Evolutionary conservation across 2,329 filamentous ascomycete species (phyloP), one percentile per base, ranked within the genome.

Genomic region (Phoma sp.): DNA sequence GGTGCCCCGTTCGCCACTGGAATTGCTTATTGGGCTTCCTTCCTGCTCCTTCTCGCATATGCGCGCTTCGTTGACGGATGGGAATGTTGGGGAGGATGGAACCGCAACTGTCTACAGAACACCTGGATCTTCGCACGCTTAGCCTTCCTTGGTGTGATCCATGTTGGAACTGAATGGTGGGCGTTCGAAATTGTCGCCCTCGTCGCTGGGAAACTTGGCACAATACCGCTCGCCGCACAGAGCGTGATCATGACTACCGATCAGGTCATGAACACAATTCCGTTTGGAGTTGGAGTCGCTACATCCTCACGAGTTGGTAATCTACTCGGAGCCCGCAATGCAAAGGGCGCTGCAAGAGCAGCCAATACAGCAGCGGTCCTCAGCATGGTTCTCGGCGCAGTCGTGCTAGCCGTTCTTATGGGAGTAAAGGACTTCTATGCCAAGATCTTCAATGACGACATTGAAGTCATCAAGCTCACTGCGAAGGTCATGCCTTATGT

Each of bases 91-190:
- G 89, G 88, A 38, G 92, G 92, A 0, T 87, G 87, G 73, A 84
- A 84, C 6, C 80, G 81, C 4, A 82, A 81, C 40, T 88, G 87
- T 2, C 69, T 90, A n/a, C 78, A 83, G 1, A 89, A 93, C 64
- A 79, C 90, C 14, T 76, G 83, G 14, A 86, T 86, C 0, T 96
- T 96, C 70, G 82, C 89, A 1, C 85, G 86, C 9, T 84, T 96
- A 3, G 90, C 92, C 0, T 74, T 89, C 12, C 79, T 96, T 0
- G 92, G 92, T 0, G 81, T 96, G 34, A 77, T 96, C 3, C 92
- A 96, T 60, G 90, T 96, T 5, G 92, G 91, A 3, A 95, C 91
- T 0, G 92, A 96, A 75, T 96, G 91, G 92, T 96, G 92, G 92
- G 92, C 92, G 0, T 96, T 96, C 65, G 92, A 96, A 75, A 93